Percentiles rank a stretch among this genome's conserved stretches.
Conservation (phyloP, 257 asterid genomes). For the Penstemon newberryi region DNA sequence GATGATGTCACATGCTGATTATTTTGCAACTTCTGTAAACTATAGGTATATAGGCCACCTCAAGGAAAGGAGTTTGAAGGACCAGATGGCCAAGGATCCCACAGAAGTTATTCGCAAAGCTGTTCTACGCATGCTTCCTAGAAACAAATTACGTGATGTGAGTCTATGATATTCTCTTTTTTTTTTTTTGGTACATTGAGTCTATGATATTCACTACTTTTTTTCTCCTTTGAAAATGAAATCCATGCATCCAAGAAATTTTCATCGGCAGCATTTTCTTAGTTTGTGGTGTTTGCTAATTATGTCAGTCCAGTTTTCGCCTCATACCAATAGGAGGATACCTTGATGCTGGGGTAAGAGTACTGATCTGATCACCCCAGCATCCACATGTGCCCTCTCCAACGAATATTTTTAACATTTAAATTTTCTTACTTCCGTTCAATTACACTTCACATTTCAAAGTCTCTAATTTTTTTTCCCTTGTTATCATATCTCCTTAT, state of each 20-base stretch:
- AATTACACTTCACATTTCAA: too few species aligned
- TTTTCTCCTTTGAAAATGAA: not conserved
- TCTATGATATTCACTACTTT: slow-evolving; percentile 22
- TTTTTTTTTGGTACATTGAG: slow-evolving; percentile 37
- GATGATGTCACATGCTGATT: slow-evolving; percentile 12
- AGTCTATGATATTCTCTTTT: slow-evolving; percentile 34
- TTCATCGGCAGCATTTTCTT: not conserved
- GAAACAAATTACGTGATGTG: slow-evolving; percentile 93
- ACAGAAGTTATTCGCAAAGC: slow-evolving; percentile 98
- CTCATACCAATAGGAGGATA: not conserved
- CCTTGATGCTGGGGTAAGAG: too few species aligned
- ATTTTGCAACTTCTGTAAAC: slow-evolving; percentile 9
- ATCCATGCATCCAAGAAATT: not conserved
- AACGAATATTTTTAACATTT: too few species aligned
- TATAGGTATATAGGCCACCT: slow-evolving; percentile 85
- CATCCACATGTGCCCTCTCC: too few species aligned
- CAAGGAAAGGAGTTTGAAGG: slow-evolving; percentile 92
- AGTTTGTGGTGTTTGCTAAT: slow-evolving; percentile 1
- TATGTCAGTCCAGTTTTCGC: slow-evolving; percentile 9
- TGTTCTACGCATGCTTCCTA: slow-evolving; percentile 90
- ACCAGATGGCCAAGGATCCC: slow-evolving; percentile 97
- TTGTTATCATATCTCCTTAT: too few species aligned
- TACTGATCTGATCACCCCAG: too few species aligned
- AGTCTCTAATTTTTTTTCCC: too few species aligned
- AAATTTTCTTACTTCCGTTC: too few species aligned